Conservation (phyloP, 225 moss, liverwort and hornwort genomes). For the Rhytidiadelphus loreus region DNA sequence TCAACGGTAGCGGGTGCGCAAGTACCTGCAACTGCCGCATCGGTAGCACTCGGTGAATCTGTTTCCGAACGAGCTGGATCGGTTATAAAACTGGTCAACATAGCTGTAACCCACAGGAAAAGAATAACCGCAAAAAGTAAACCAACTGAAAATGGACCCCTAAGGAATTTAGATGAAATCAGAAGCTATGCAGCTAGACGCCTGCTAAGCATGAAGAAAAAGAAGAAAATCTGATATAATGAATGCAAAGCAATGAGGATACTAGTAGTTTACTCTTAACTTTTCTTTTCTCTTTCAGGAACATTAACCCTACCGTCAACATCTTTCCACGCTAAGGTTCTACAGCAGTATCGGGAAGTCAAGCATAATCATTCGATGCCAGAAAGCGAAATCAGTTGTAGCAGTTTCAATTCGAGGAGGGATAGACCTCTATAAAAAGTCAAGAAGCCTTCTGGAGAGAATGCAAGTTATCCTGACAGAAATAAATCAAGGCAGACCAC, state of each 20-base stretch:
- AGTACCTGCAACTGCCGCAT: not conserved
- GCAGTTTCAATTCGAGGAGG: not conserved
- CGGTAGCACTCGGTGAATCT: not conserved
- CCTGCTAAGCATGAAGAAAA: too few relatives aligned
- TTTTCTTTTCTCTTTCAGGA: not conserved
- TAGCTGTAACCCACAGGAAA: not conserved
- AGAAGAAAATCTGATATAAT: not conserved
- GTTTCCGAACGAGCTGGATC: not conserved
- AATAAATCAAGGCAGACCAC: not conserved
- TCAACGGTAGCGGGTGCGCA: not conserved
- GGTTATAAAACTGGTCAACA: not conserved
- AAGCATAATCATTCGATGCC: not conserved
- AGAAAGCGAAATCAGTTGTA: not conserved
- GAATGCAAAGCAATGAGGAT: not conserved
- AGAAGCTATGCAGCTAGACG: too few relatives aligned
- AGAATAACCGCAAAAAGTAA: not conserved
- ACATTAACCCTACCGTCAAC: not conserved
- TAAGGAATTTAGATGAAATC: not conserved
- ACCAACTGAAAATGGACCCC: not conserved
- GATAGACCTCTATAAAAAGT: too few relatives aligned
- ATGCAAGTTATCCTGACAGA: not conserved
- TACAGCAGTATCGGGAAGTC: not conserved
- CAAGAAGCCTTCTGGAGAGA: not conserved
- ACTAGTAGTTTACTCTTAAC: not conserved
- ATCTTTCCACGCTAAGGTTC: not conserved